A percentile compares a stretch with the other conserved stretches of the same genome.
Evolutionary conservation across 495 filamentous ascomycete species (phyloP).

Genomic region (Aspergillus egyptiacus): DNA sequence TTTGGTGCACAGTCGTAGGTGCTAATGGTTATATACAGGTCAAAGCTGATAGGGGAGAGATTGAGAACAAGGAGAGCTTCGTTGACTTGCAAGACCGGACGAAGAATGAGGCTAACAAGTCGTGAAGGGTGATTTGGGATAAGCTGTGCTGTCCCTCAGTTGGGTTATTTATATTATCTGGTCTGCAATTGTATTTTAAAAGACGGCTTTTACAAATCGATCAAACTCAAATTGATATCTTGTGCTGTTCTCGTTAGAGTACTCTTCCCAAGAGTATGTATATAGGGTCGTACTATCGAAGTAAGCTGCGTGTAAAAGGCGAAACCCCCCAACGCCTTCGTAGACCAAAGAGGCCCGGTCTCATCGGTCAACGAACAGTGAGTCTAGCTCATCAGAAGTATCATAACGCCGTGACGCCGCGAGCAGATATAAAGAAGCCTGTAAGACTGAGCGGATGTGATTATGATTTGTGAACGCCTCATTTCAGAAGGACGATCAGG

Average conservation of each 20-base stretch:
- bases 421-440: background rate
- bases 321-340: constrained; percentile 6
- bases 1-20: background rate
- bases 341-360: constrained; percentile 12
- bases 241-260: background rate
- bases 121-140: background rate
- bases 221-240: too few species aligned
- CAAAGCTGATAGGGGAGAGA: constrained; percentile 58
- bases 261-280: background rate
- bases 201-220: too few species aligned
- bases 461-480: constrained; percentile 13
- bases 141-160: background rate
- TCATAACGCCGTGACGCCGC: constrained; percentile 8
- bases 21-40: constrained; percentile 35
- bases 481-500: constrained; percentile 75
- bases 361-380: background rate
- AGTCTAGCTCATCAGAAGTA: constrained; percentile 1
- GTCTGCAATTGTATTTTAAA: too few species aligned
- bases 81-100: constrained; percentile 48
- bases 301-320: background rate
- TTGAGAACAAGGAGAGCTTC: constrained; percentile 40
- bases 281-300: background rate
- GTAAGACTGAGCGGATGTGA: too few species aligned
- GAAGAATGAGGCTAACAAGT: constrained; percentile 24
- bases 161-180: too few species aligned